A percentile compares a stretch with the other conserved stretches of the same genome.
Evolutionary conservation across 768 basidiomycete species (phyloP).

Genomic region (Lactarius akahatsu): DNA sequence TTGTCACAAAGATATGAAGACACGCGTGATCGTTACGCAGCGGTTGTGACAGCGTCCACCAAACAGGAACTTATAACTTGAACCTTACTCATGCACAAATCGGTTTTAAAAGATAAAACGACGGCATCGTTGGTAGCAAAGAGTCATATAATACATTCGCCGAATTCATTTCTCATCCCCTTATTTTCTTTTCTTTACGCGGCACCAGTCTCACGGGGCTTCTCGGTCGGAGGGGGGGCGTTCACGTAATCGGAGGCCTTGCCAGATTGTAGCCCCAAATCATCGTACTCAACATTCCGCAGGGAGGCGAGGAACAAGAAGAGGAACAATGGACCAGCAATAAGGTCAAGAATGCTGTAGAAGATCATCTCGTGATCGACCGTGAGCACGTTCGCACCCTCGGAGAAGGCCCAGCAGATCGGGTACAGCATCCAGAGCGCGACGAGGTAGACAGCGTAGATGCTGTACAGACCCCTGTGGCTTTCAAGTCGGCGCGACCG

Average conservation of each 20-base stretch:
- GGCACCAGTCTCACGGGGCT: not conserved
- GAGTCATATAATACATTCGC: not conserved
- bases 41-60: no score
- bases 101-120: not conserved
- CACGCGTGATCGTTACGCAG: no score
- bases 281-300: conserved; percentile 34
- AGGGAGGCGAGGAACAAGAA: conserved; percentile 31
- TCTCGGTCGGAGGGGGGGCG: not conserved
- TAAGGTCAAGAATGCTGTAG: conserved; percentile 50
- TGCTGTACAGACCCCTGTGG: not conserved
- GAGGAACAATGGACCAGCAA: conserved; percentile 44
- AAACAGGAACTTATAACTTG: no score
- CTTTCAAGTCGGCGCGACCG: not conserved
- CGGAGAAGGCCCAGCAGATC: conserved; percentile 56
- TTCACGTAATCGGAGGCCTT: conserved; percentile 28
- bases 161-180: not conserved
- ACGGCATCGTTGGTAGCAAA: not conserved
- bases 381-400: conserved; percentile 51
- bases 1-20: not conserved
- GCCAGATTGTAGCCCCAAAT: conserved; percentile 35
- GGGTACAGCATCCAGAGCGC: conserved; percentile 58
- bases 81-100: no score
- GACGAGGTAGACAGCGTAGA: conserved; percentile 33
- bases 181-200: not conserved
- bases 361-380: conserved; percentile 55